Base-by-base conservation (phyloP, 2,329 filamentous ascomycete species). In the Fusarium sp. region DNA sequence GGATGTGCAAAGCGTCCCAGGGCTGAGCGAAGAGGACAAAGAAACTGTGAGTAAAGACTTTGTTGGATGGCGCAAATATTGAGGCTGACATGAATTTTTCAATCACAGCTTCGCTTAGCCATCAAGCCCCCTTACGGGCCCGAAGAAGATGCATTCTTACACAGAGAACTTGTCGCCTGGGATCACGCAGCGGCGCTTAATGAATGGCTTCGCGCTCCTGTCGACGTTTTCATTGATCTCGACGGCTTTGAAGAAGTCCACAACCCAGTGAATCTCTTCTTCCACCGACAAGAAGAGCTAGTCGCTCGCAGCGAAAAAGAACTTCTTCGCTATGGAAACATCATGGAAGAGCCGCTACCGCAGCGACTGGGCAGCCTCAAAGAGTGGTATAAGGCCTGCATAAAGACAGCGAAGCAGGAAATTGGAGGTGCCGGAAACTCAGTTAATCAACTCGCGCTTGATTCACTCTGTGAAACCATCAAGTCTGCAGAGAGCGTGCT, bases 231-330 rank as follows among this genome's bases (percentile, higher is more conserved):
- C 45, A 78, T 83, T 64, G 84, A 85, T 69, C 80, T 82, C 14
- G 82, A 80, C 63, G 84, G 82, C 62, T 78, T 83, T 45, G 76
- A 81, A 3, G 80, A 84, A 69, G 80, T 85, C 37, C 81, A 84
- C 43, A 84, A 79, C 41, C 80, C 84, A 2, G 89, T 89, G 4
- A 86, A 91, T 39, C 89, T 90, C 5, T 87, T 88, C 48, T 68
- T 76, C 20, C 76, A 78, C 18, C 75, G 76, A 20, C 76, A 78
- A 27, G 76, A 78, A 59, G 76, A 78, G 35, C 72, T 78, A 8
- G 68, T 74, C 22, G 70, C 71, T 6, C 76, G 76, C 11, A 75
- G 63, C 35, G 62, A 64, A 39, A 43, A 68, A 3, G 74, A 78
- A 39, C 59, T 78, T 16, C 57, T 63, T 14, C 5, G n/a, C 3